Evolutionary conservation across 805 yeast genomes (phyloP).

Genomic region (Candida nitratophila): DNA sequence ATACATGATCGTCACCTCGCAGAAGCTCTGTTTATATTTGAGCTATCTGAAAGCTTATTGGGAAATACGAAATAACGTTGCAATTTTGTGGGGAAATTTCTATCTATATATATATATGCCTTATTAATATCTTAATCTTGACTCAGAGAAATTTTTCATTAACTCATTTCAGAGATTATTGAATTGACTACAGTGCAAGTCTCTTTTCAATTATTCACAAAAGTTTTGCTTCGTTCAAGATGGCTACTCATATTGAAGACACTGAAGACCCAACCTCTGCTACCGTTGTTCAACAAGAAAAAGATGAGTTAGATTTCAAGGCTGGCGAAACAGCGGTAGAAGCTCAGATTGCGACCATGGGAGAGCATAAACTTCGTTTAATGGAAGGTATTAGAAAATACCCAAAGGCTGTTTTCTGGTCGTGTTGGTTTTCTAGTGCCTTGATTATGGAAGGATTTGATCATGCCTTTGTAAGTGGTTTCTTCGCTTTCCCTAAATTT

Average conservation of each 20-base stretch:
- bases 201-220: too few species aligned
- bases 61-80: too few species aligned
- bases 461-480: conserved; percentile 29
- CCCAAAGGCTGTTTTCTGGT: conserved; percentile 34
- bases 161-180: too few species aligned
- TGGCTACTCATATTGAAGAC: conserved; percentile 2
- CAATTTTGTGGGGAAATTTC: too few species aligned
- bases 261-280: not conserved
- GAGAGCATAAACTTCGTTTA: conserved; percentile 10
- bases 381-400: conserved; percentile 30
- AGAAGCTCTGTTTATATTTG: too few species aligned
- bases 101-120: too few species aligned
- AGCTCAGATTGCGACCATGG: conserved; percentile 2
- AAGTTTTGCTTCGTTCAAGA: not conserved
- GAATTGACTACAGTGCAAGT: too few species aligned
- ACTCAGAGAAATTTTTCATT: too few species aligned
- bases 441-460: conserved; percentile 38
- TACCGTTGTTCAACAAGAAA: not conserved
- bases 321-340: not conserved
- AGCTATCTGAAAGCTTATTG: too few species aligned
- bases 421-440: conserved; percentile 29
- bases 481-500: conserved; percentile 28
- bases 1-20: too few species aligned
- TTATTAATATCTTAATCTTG: too few species aligned
- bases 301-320: conserved; percentile 1